Evolutionary conservation across 805 yeast species (phyloP), one percentile per base, ranked within the genome.

Genomic region (Wickerhamomyces mucosus): DNA sequence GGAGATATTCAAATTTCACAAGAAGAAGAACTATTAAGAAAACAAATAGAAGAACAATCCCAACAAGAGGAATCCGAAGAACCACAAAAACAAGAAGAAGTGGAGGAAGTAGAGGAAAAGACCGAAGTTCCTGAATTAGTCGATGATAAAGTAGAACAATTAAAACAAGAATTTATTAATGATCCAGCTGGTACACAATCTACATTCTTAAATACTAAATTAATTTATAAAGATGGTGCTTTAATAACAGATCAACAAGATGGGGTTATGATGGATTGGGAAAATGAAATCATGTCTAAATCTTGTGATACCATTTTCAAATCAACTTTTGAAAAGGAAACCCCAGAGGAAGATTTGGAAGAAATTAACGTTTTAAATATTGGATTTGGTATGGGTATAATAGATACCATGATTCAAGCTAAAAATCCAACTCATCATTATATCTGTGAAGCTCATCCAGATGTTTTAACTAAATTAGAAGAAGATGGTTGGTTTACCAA

Each of bases 231-330:
- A 25, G 78, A 77, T 37, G 69, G 65, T 32, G 77, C 92, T 0
- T 61, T 88, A 17, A 61, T 84, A 17, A 89, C 96, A 1, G 65
- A 72, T 37, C 78, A 73, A 16, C 61, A 78, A 31, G 96, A 88
- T 47, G 97, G 96, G 13, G 96, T 88, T 3, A 88, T 88, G 97
- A 88, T 88, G 97, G 80, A 79, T 44, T 88, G 97, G 97, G 97
- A 88, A 52, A 67, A 74, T 5, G 71, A 75, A 15, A 63, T 88
- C 34, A 88, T 88, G 97, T 61, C 67, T 32, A 64, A 77, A 12
- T 94, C 94, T 1, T 79, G 94, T 34, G 75, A 80, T 21, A 61
- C 89, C 0, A 51, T 89, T n/a, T 76, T 78, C 50, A 61, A 61
- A 29, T 61, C 72, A 1, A 45, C 58, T 10, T 52, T 46, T 7